Evolutionary conservation across 345 rosid genomes (phyloP), one percentile per base, ranked within the genome.

Genomic region (Ceriops decandra): DNA sequence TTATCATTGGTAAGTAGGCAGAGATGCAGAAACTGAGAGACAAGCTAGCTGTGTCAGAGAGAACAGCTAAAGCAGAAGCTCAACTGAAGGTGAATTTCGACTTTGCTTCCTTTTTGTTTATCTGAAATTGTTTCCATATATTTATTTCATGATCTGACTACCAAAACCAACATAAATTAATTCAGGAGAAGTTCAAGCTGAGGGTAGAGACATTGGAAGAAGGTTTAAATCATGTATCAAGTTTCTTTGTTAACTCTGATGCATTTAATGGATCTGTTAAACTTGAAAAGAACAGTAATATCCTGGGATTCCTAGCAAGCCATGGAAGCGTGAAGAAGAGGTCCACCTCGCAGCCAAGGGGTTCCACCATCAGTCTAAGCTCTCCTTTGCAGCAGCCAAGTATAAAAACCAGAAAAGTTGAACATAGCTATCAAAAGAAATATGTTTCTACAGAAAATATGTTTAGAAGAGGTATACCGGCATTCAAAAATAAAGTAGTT

Each of bases 11-110:
- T 7, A 9, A 77, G 61, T 64, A 95, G 97, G 96, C 93, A 22
- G 99, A 91, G 83, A 88, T 87, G 91, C 98, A 91, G 68, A 77
- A 85, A 68, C 24, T 95, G 76, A 90, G 82, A 82, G 96, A 91
- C 65, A 95, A 86, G 72, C 84, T 95, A 42, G 85, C 79, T 52
- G 68, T 88, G 57, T 76, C 92, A 1, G 98, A 91, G 71, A 88
- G 98, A 82, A 86, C 98, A 24, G 91, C 97, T 17, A 91, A 86
- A 76, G 93, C 97, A 42, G 98, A 95, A 81, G 87, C 93, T 20
- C 96, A 86, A 72, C 83, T 91, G 38, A 95, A 95, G 96, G 98
- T 88, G 70, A 77, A 15, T 53, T 52, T 36, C 58, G 53, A 35
- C 52, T 60, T 65, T 60, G 62, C 22, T 6, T 53, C 2, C 5